Percentiles rank a stretch among this genome's conserved stretches.
These are phyloP conservation scores for Irpex sp. DNA, from an alignment of 1,284 basidiomycete genomes.

Conservation along the genomic window DNA sequence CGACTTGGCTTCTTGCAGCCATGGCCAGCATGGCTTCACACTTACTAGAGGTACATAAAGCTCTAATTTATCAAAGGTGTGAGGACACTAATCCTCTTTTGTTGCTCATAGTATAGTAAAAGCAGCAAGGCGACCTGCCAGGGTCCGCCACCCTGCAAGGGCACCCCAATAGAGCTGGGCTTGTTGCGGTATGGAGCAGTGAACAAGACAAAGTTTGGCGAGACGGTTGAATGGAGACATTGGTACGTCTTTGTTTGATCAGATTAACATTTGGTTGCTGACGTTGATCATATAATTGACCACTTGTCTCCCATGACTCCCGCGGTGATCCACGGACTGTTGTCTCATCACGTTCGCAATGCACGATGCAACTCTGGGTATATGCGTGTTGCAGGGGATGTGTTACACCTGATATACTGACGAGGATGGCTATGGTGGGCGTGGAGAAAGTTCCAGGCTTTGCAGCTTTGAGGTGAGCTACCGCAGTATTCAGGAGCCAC, in stretches of 20 bases:
- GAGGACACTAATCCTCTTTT: neutral
- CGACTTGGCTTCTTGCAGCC: neutral
- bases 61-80: neutral
- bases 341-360: neutral
- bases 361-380: too few relatives aligned
- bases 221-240: slow-evolving; percentile 69
- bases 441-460: slow-evolving; percentile 49
- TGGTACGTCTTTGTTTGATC: slow-evolving; percentile 42
- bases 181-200: slow-evolving; percentile 60
- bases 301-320: neutral
- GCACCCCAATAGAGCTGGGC: slow-evolving; percentile 47
- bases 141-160: slow-evolving; percentile 57
- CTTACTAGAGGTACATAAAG: slow-evolving; percentile 12
- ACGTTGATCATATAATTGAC: neutral
- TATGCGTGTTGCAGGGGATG: slow-evolving; percentile 54
- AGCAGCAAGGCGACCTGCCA: slow-evolving; percentile 65
- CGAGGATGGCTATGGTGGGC: slow-evolving; percentile 39
- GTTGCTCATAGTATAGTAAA: slow-evolving; percentile 59
- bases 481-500: neutral
- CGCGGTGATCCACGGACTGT: neutral
- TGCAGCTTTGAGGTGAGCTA: slow-evolving; percentile 40
- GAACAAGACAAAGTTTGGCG: slow-evolving; percentile 43
- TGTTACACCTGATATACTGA: slow-evolving; percentile 56
- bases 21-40: slow-evolving; percentile 14
- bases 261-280: neutral